Percentiles rank a stretch among this genome's conserved stretches.
Evolutionary conservation across 306 rosid species (phyloP).

Genomic region (Amphicarpaea edgeworthii): DNA sequence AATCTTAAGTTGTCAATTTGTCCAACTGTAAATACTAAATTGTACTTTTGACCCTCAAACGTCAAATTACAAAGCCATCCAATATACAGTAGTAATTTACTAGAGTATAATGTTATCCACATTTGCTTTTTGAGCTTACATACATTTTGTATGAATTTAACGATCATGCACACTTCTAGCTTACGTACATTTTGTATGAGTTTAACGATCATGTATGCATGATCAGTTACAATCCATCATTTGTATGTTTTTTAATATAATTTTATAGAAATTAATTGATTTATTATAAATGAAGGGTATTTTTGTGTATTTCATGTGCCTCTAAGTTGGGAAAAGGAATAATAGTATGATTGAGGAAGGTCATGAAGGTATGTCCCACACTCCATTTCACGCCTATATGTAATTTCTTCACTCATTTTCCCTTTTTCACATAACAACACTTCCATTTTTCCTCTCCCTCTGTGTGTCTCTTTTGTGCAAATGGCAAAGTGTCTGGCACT

Average conservation of each 20-base stretch:
- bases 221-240: too few species aligned
- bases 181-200: not conserved
- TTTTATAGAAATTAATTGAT: too few species aligned
- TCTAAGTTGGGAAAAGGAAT: not conserved
- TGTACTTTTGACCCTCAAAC: not conserved
- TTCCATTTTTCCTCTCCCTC: not conserved
- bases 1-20: conserved; percentile 42
- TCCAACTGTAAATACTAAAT: not conserved
- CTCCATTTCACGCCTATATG: conserved; percentile 40
- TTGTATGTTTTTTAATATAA: too few species aligned
- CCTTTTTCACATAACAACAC: conserved; percentile 27
- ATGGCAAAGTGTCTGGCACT: conserved; percentile 56
- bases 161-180: too few species aligned
- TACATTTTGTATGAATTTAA: not conserved
- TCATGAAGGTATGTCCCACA: conserved; percentile 41
- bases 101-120: not conserved
- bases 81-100: too few species aligned
- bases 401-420: not conserved
- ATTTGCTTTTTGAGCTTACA: not conserved
- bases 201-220: too few species aligned
- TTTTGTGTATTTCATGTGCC: too few species aligned
- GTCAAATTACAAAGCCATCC: too few species aligned
- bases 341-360: conserved; percentile 45
- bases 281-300: too few species aligned
- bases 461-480: not conserved